phyloP scores from a whole-genome alignment of 2,329 filamentous ascomycete genomes.

The Alternaria alternata region DNA sequence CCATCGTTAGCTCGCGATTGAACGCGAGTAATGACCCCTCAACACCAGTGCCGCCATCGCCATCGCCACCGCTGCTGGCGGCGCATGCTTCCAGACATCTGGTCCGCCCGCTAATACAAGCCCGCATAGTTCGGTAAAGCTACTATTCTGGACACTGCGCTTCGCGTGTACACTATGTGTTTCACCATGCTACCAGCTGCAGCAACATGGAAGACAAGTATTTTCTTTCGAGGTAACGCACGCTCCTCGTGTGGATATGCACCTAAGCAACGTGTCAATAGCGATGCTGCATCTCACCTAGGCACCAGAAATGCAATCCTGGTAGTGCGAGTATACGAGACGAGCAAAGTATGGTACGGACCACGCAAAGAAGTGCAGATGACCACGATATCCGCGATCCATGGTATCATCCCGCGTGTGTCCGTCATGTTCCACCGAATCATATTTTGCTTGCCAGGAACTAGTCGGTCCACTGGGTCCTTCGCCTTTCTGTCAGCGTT shows the following conservation, averaged over 20 bases:
- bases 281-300: background rate
- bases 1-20: background rate
- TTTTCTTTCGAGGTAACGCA: background rate
- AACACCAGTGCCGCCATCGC: slow-evolving; percentile 42
- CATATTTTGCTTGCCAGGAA: slow-evolving; percentile 19
- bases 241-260: slow-evolving; percentile 7
- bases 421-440: slow-evolving; percentile 14
- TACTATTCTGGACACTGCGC: slow-evolving; percentile 9
- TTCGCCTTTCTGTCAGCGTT: slow-evolving; percentile 10
- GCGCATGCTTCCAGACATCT: slow-evolving; percentile 24
- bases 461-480: slow-evolving; percentile 17
- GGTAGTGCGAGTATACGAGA: background rate
- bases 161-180: slow-evolving; percentile 19
- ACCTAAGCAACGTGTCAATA: slow-evolving; percentile 15
- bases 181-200: slow-evolving; percentile 8
- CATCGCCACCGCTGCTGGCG: slow-evolving; percentile 25
- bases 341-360: slow-evolving; percentile 13
- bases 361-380: slow-evolving; percentile 21
- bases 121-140: slow-evolving; percentile 27
- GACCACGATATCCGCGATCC: slow-evolving; percentile 18
- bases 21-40: slow-evolving; percentile 30
- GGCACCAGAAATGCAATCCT: background rate
- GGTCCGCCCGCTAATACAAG: slow-evolving; percentile 27
- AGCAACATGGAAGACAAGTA: background rate
- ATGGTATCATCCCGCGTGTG: slow-evolving; percentile 16